Base-by-base conservation (phyloP, 2,329 filamentous ascomycete genomes). In the Fusarium verticillioides region DNA sequence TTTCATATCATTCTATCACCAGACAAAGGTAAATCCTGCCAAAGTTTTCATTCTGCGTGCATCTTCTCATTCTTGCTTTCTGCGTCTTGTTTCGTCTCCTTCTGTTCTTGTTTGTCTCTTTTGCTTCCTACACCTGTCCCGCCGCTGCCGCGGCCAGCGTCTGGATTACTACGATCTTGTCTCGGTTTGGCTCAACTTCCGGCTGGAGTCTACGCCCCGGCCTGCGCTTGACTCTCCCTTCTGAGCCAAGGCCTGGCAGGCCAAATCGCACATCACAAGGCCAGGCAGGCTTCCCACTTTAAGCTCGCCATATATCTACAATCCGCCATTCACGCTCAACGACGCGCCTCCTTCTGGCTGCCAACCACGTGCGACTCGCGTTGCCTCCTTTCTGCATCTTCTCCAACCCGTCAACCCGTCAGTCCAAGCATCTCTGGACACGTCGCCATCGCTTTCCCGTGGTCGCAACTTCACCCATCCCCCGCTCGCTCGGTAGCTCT, bases 391-490 rank as follows among this genome's bases (percentile, higher is more conserved):
- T 61, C 64, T 72, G 78, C 82, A 82, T 81, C 80, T 82, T 81
- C 79, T 79, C 82, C 80, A 82, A 80, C 80, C 61, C 81, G 80
- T 77, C 75, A 78, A 77, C 80, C 77, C 78, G 77, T 77, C 83
- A 85, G 67, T 60, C 86, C 87, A 89, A 89, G 87, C 86, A 86
- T 86, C 87, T 88, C 86, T 86, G 87, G 87, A 89, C 87, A 89
- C 88, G 87, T 89, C 84, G 86, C 86, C 86, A 84, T 85, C 85
- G 83, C 83, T 79, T 76, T 66, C 63, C 65, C 62, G 66, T 74
- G 56, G 72, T 75, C 70, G 74, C 73, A 68, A 67, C 61, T 76
- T 54, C 61, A 52, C 63, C 63, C 58, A 64, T 69, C 73, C 62
- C 74, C 69, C 67, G 65, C 73, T 79, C 75, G 73, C 68, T 75